Conservation (phyloP, 2,329 filamentous ascomycete genomes). For the Plectosphaerella sp. region DNA sequence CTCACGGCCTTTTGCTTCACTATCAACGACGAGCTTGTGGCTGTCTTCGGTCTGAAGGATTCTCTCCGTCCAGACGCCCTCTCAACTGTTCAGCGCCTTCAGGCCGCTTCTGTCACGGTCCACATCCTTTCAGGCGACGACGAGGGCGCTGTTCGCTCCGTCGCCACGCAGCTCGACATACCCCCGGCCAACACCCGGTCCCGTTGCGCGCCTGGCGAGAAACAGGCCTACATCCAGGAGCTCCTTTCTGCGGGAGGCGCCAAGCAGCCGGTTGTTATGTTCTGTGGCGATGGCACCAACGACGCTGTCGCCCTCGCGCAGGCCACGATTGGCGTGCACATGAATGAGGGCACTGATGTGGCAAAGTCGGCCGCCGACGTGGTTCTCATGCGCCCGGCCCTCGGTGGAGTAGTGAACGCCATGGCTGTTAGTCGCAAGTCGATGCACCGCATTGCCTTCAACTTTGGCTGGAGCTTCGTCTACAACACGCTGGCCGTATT, state of each 20-base stretch:
- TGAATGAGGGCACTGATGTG: slow-evolving; percentile 59
- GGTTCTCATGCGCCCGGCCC: slow-evolving; percentile 54
- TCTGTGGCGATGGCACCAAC: slow-evolving; percentile 76
- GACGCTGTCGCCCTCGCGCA: slow-evolving; percentile 69
- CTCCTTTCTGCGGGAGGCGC: slow-evolving; percentile 21
- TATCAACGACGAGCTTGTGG: slow-evolving; percentile 26
- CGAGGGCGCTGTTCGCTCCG: slow-evolving; percentile 36
- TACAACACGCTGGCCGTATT: slow-evolving; percentile 69
- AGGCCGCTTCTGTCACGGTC: slow-evolving; percentile 32
- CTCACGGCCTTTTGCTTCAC: slow-evolving; percentile 44
- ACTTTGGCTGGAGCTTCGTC: slow-evolving; percentile 65
- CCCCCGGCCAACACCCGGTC: slow-evolving; percentile 30
- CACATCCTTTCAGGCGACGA: slow-evolving; percentile 51
- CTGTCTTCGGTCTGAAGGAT: slow-evolving; percentile 43
- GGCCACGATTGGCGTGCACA: slow-evolving; percentile 67
- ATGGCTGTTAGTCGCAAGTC: slow-evolving; percentile 48
- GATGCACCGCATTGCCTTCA: slow-evolving; percentile 53
- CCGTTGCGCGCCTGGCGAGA: slow-evolving; percentile 39
- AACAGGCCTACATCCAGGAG: slow-evolving; percentile 36
- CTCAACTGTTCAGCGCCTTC: slow-evolving; percentile 27
- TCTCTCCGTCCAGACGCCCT: slow-evolving; percentile 37
- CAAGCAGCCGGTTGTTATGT: slow-evolving; percentile 47
- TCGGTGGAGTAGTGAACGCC: slow-evolving; percentile 53
- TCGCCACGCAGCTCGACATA: slow-evolving; percentile 37
- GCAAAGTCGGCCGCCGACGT: slow-evolving; percentile 65